Base-by-base conservation (phyloP, 495 filamentous ascomycete species). In the Penicillium crystallinum region DNA sequence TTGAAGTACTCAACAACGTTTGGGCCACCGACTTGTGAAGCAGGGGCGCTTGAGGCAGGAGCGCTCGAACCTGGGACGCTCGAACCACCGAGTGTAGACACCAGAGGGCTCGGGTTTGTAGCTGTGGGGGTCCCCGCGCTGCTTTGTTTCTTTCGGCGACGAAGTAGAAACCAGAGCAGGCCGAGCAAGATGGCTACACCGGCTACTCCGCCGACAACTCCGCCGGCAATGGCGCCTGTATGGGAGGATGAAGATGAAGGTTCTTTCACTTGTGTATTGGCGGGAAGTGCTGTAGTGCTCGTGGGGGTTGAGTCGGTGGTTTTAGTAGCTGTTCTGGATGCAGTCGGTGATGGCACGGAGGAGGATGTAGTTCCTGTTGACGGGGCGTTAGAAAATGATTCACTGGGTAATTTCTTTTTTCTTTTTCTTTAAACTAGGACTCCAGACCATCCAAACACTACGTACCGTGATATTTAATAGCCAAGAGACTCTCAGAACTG, bases 201-300 rank as follows among this genome's bases (percentile, higher is more conserved):
- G 8, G 39, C 42, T 2, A 52, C 39, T 10, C 54, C 54, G 8
- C 54, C 54, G 29, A 57, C 49, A 15, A 57, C 54, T 15, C 54
- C 54, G 22, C 54, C 54, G 4, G 29, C 54, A 41, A 57, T 57
- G 9, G 54, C 54, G 11, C 54, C 54, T 3, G 48, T 41, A 29
- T 53, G 15, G 4, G 45, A 36, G 4, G 54, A 40, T 2, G 27
- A 33, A 14, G 49, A 52, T 9, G 30, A 35, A 12, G 19, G 4
- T 22, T 14, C n/a, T 17, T 5, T 2, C 25, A 11, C 10, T 9
- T 10, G 18, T 3, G 31, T n/a, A n/a, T 17, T 3, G 11, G 43
- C 12, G 17, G 27, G 4, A 27, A 27, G 23, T 27, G 23, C 23
- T 3, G 23, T 27, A 27, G 23, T 7, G 7, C 3, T 3, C 3